Conservation (phyloP, 805 yeast genomes). For the Zygotorulaspora chibaensis region DNA sequence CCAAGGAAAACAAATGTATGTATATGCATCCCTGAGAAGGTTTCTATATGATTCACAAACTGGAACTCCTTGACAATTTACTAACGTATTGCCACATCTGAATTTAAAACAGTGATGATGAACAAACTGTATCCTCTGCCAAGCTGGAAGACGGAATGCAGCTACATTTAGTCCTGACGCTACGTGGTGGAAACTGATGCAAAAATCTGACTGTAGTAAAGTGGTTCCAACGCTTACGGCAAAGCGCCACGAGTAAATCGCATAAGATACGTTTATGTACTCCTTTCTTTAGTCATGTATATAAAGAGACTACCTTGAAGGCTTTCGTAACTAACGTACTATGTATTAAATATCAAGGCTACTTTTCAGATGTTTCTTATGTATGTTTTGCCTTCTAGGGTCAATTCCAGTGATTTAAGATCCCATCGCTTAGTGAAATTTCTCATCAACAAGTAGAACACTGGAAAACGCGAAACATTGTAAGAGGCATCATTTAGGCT, state of each 20-base stretch:
- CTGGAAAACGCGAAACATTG: too few species aligned
- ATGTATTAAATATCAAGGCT: too few species aligned
- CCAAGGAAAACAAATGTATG: slow-evolving; percentile 85
- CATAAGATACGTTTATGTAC: too few species aligned
- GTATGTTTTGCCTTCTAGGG: too few species aligned
- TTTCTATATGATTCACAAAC: not conserved
- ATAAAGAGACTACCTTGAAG: too few species aligned
- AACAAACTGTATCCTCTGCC: slow-evolving; percentile 62
- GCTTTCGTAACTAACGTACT: too few species aligned
- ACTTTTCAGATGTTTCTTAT: too few species aligned
- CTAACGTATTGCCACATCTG: slow-evolving; percentile 5
- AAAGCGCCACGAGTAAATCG: too few species aligned
- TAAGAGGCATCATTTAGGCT: too few species aligned
- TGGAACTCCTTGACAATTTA: slow-evolving; percentile 2
- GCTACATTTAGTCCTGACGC: slow-evolving; percentile 83
- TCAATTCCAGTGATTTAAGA: not conserved
- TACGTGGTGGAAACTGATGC: slow-evolving; percentile 68
- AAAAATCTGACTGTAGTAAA: not conserved
- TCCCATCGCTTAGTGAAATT: not conserved
- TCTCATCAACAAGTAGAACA: not conserved
- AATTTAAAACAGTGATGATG: slow-evolving; percentile 54
- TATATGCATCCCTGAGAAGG: slow-evolving; percentile 8
- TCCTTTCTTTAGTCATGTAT: too few species aligned
- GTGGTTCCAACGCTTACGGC: not conserved
- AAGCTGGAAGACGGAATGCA: slow-evolving; percentile 84